Conservation (phyloP, 2,329 filamentous ascomycete genomes). For the Thelonectria blattea region DNA sequence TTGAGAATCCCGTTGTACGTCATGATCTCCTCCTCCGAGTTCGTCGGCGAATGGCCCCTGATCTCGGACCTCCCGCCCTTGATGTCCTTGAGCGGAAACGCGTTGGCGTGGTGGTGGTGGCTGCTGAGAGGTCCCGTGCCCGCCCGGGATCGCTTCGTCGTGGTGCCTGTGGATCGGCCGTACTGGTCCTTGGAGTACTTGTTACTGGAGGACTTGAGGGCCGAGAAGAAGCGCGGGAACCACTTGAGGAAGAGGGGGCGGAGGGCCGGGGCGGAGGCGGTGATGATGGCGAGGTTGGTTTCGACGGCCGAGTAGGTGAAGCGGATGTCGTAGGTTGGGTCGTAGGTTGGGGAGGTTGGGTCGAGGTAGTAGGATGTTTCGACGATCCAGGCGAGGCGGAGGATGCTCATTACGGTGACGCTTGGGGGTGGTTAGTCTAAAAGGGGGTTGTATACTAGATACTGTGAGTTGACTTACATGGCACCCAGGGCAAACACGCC, state of each 20-base stretch:
- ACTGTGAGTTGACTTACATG: slow-evolving; percentile 38
- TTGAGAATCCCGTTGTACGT: slow-evolving; percentile 48
- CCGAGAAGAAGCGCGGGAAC: slow-evolving; percentile 43
- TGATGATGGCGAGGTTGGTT: slow-evolving; percentile 46
- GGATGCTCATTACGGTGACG: slow-evolving; percentile 42
- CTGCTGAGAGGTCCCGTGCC: slow-evolving; percentile 11
- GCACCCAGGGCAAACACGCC: slow-evolving; percentile 47
- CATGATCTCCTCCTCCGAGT: slow-evolving; percentile 48
- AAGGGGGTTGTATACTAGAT: not conserved
- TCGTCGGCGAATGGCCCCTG: slow-evolving; percentile 41
- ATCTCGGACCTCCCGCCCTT: slow-evolving; percentile 41
- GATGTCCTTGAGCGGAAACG: slow-evolving; percentile 38
- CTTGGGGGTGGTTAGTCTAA: slow-evolving; percentile 28
- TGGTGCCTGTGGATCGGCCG: slow-evolving; percentile 8
- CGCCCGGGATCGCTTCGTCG: slow-evolving; percentile 25
- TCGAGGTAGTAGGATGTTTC: slow-evolving; percentile 25
- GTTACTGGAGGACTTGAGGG: slow-evolving; percentile 23
- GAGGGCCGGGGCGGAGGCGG: slow-evolving; percentile 45
- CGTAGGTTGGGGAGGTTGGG: slow-evolving; percentile 1
- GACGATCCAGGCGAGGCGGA: slow-evolving; percentile 42
- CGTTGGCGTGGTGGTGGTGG: slow-evolving; percentile 23
- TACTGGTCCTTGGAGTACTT: slow-evolving; percentile 25
- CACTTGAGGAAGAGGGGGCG: slow-evolving; percentile 43
- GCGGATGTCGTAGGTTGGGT: slow-evolving; percentile 42
- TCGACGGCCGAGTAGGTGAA: slow-evolving; percentile 44